Base-by-base conservation (phyloP, 768 basidiomycete species). In the Cantharellus cinnabarinus region DNA sequence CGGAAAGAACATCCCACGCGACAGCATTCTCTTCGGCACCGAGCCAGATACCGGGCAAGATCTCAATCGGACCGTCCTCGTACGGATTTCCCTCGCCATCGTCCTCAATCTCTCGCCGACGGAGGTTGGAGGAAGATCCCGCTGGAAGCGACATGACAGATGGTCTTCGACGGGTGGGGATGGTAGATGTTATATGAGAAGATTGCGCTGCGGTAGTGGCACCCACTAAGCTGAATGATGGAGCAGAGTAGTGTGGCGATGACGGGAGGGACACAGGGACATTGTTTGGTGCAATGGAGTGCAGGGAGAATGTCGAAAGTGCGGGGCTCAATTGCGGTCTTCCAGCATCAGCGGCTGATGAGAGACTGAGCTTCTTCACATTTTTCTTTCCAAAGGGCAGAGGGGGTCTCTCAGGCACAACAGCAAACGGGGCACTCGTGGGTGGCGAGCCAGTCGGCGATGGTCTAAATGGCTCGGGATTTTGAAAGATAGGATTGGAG, bases 1-100 rank as follows among this genome's bases (percentile, higher is more conserved):
- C 77, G 34, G 79, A 66, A 60, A 93, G 79, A 37, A 75, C 74
- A 48, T 72, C 73, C 81, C 85, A 87, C 70, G 93, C 85, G 60
- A 81, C 79, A 50, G 85, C 89, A 64, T 93, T 91, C 70, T 90
- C 89, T 69, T 93, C 89, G 59, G 86, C 86, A 63, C 90, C 91
- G 5, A 94, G 79, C 82, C 83, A 94, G 60, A 94, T 74, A 56
- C 82, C 80, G 2, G 89, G 89, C 52, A 93, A 75, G 65, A 95
- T 74, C 70, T 93, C 83, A 10, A 84, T 71, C 51, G 90, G 91
- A 14, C 90, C 90, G 65, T 83, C 76, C 3, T 75, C 67, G 68
- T 95, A 95, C 3, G 90, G 85, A 15, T 39, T 41, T 5, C 37
- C 40, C 14, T 62, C 61, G 14, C 60, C 62, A 10, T 20, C 60